Evolutionary conservation across 2,329 filamentous ascomycete genomes (phyloP).

Genomic region (Aureobasidium sp.): DNA sequence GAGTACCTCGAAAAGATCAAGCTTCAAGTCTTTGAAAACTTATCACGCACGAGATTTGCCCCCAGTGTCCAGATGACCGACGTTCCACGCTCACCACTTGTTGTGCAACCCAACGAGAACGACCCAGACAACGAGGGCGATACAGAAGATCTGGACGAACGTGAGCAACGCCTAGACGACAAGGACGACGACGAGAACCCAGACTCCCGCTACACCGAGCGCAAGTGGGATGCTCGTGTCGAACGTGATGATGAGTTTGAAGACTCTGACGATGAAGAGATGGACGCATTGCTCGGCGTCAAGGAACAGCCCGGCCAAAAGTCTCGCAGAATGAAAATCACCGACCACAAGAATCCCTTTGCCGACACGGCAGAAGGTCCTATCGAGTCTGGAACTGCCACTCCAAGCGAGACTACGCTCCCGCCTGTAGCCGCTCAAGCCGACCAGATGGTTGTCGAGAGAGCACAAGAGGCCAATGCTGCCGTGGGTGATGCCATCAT

Average conservation of each 20-base stretch:
- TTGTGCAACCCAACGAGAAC: slow-evolving; percentile 17
- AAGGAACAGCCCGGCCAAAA: slow-evolving; percentile 40
- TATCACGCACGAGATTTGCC: slow-evolving; percentile 52
- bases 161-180: slow-evolving; percentile 58
- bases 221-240: slow-evolving; percentile 72
- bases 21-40: slow-evolving; percentile 58
- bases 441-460: slow-evolving; percentile 25
- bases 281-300: slow-evolving; percentile 65
- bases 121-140: slow-evolving; percentile 32
- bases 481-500: slow-evolving; percentile 22
- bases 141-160: slow-evolving; percentile 54
- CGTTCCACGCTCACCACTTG: slow-evolving; percentile 50
- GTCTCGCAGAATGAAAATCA: slow-evolving; percentile 47
- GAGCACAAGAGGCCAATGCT: slow-evolving; percentile 20
- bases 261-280: slow-evolving; percentile 84
- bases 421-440: slow-evolving; percentile 4
- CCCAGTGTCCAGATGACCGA: slow-evolving; percentile 60
- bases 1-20: slow-evolving; percentile 65
- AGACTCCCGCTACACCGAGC: slow-evolving; percentile 74
- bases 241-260: slow-evolving; percentile 70
- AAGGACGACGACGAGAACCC: slow-evolving; percentile 78
- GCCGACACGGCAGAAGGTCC: slow-evolving; percentile 42
- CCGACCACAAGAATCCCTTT: slow-evolving; percentile 54
- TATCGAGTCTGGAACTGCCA: slow-evolving; percentile 4
- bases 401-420: slow-evolving; percentile 6